Percentiles rank a stretch among this genome's conserved stretches.
Conservation (phyloP, 768 basidiomycete genomes). For the Gymnopilus junonius region DNA sequence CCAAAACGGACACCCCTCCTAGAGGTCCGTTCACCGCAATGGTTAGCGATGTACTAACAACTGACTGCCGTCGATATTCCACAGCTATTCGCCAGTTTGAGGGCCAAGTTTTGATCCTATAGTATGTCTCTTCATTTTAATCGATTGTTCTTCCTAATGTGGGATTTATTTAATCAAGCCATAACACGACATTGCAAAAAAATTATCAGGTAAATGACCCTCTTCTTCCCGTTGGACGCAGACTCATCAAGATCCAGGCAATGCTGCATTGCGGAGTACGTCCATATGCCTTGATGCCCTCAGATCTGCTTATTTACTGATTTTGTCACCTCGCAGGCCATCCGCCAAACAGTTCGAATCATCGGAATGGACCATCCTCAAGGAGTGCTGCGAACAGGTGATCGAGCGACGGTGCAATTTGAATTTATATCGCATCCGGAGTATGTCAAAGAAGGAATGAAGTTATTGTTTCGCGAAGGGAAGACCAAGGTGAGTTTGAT, state of each 20-base stretch:
- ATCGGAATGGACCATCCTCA: conserved; percentile 91
- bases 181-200: conserved; percentile 91
- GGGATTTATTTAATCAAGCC: conserved; percentile 49
- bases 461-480: conserved; percentile 92
- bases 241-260: conserved; percentile 47
- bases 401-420: conserved; percentile 92
- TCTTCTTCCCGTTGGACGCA: background rate
- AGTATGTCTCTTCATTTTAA: conserved; percentile 53
- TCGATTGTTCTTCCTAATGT: background rate
- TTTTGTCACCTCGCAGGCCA: conserved; percentile 52
- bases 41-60: background rate
- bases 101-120: conserved; percentile 91
- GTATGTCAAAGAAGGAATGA: conserved; percentile 92
- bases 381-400: conserved; percentile 90
- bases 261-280: conserved; percentile 92
- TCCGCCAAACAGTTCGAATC: conserved; percentile 91
- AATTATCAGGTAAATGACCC: conserved; percentile 79
- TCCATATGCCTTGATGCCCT: background rate
- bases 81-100: conserved; percentile 85
- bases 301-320: background rate
- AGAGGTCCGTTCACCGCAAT: conserved; percentile 50
- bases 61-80: background rate
- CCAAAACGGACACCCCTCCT: conserved; percentile 78
- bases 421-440: conserved; percentile 94
- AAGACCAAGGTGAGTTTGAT: conserved; percentile 78